A percentile compares a stretch with the other conserved stretches of the same genome.
Evolutionary conservation across 116 monocot species (phyloP).

Genomic region (Iris pallida): DNA sequence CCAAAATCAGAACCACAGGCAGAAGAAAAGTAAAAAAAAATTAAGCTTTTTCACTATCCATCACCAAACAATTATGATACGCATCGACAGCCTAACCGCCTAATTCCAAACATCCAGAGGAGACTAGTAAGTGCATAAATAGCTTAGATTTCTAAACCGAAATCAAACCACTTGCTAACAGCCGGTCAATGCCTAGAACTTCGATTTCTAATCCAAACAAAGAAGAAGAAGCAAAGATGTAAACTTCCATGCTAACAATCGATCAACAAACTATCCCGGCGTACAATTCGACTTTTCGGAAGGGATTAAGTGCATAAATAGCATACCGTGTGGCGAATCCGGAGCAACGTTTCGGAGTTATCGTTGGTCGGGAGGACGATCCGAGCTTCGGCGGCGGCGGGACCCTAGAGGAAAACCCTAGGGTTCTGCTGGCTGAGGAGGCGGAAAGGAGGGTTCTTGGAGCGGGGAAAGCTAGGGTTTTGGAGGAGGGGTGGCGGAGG

Average conservation of each 20-base stretch:
- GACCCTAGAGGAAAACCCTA: conserved; percentile 11
- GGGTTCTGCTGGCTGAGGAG: background rate
- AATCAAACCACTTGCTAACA: background rate
- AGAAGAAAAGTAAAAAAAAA: too few species aligned
- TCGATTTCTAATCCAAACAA: background rate
- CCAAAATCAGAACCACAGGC: too few species aligned
- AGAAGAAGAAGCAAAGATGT: background rate
- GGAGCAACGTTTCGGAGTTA: conserved; percentile 74
- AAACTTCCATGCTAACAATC: too few species aligned
- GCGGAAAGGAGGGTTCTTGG: background rate
- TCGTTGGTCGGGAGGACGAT: conserved; percentile 85
- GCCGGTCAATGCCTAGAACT: background rate
- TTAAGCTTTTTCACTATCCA: too few species aligned
- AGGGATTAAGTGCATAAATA: background rate
- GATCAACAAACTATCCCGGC: too few species aligned
- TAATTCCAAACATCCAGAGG: too few species aligned
- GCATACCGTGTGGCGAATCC: conserved; percentile 81
- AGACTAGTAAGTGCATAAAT: too few species aligned
- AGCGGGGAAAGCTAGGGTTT: background rate
- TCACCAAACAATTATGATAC: too few species aligned
- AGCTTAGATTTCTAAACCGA: background rate
- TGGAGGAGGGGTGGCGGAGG: conserved; percentile 8
- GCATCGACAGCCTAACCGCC: too few species aligned
- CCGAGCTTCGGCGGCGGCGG: conserved; percentile 1
- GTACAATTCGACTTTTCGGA: background rate